Evolutionary conservation across 441 rosid genomes (phyloP).

Genomic region (Brassica hybrid): DNA sequence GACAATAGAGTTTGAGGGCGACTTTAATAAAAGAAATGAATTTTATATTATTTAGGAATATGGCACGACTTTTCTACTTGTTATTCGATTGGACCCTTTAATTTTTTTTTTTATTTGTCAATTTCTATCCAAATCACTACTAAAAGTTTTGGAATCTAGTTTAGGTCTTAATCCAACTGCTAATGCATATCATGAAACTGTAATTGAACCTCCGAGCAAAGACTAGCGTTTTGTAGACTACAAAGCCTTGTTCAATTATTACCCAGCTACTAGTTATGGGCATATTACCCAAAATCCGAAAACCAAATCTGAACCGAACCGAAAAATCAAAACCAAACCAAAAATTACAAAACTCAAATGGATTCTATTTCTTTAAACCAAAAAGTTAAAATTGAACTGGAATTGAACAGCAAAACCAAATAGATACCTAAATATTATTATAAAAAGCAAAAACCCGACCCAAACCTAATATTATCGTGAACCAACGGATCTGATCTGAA

Average conservation of each 20-base stretch:
- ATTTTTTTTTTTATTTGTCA: constrained; percentile 1
- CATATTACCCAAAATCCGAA: too few relatives aligned
- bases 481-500: too few relatives aligned
- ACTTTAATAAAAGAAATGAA: background rate
- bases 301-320: too few relatives aligned
- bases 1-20: constrained; percentile 28
- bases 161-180: background rate
- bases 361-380: too few relatives aligned
- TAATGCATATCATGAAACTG: background rate
- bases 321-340: too few relatives aligned
- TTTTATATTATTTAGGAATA: constrained; percentile 15
- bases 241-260: background rate
- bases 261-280: background rate
- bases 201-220: background rate
- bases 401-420: too few relatives aligned
- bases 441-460: too few relatives aligned
- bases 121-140: background rate
- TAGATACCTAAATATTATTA: too few relatives aligned
- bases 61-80: constrained; percentile 22
- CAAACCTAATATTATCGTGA: too few relatives aligned
- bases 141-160: background rate
- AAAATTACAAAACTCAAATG: too few relatives aligned
- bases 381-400: too few relatives aligned
- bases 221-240: background rate
- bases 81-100: constrained; percentile 24